These are phyloP conservation scores for Cladophialophora immunda DNA, from an alignment of 2,329 filamentous ascomycete species.

Conservation along the genomic window DNA sequence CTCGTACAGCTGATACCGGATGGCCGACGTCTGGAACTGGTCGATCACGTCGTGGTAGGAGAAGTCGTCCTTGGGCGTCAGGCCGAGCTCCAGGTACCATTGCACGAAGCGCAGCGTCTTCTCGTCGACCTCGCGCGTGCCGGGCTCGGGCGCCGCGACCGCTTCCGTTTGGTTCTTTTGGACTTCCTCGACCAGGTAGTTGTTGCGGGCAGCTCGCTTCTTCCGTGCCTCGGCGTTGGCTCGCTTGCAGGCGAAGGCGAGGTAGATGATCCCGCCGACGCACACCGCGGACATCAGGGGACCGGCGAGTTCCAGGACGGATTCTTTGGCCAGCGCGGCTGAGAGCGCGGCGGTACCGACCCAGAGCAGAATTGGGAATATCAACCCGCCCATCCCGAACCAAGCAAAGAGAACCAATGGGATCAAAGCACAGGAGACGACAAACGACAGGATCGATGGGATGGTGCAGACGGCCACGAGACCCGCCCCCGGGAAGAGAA, in stretches of 20 bases:
- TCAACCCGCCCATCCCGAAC: conserved; percentile 35
- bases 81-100: conserved; percentile 29
- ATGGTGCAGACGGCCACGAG: conserved; percentile 31
- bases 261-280: conserved; percentile 26
- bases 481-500: conserved; percentile 33
- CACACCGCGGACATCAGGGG: conserved; percentile 21
- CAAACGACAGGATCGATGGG: conserved; percentile 25
- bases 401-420: conserved; percentile 33
- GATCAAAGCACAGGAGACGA: conserved; percentile 29
- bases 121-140: conserved; percentile 30
- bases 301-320: conserved; percentile 22
- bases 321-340: conserved; percentile 28
- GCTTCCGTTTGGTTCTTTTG: conserved; percentile 29
- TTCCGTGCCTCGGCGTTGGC: conserved; percentile 17
- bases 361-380: conserved; percentile 34
- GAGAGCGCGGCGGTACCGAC: conserved; percentile 25
- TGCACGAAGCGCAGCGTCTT: conserved; percentile 30
- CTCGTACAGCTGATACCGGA: conserved; percentile 37
- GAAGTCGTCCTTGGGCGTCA: conserved; percentile 32
- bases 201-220: conserved; percentile 29
- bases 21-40: conserved; percentile 34
- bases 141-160: conserved; percentile 13
- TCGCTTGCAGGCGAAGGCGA: conserved; percentile 17
- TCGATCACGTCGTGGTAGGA: conserved; percentile 35
- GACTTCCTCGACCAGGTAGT: conserved; percentile 30